Evolutionary conservation across 148 eudicot genomes (phyloP), one percentile per base, ranked within the genome.

Genomic region (Pouteria glomerata): DNA sequence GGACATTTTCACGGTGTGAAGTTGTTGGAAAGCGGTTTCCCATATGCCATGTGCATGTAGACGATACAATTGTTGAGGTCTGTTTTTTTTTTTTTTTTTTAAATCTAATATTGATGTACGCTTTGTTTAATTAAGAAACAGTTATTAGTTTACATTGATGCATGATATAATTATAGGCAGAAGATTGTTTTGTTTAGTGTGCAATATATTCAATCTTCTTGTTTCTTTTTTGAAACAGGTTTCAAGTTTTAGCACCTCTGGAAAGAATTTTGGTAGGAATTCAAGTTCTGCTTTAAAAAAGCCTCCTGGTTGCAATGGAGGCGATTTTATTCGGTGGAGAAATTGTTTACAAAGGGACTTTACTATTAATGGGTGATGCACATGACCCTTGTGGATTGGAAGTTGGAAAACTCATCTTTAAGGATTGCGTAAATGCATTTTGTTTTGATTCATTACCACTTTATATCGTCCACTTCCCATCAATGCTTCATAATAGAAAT

Each of bases 281-380:
- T 47, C 69, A 53, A 67, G 63, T 69, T 63, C 52, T 68, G 55
- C 75, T 76, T 51, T 23, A 79, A 76, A 74, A 76, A n/a, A n/a
- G n/a, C 84, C 89, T 33, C 45, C 35, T 64, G 74, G 48, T 60
- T 86, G 85, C 70, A 82, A 82, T 56, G 83, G 87, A 69, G 74
- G 77, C 72, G 98, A 93, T 75, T 83, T 82, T 57, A 63, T 77
- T 68, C 96, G 98, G 70, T 94, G 95, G 97, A 87, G 78, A 74
- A 85, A 94, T 75, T 89, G 97, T 81, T 66, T 91, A 82, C 80
- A 78, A 42, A 74, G 98, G 35, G 98, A 94, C 82, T 89, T 94
- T 70, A 94, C 98, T 77, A 88, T 94, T 79, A 94, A 94, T 74
- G 97, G 98, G 98, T 93, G n/a, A n/a, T 71, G 67, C 75, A 63